Evolutionary conservation across 2,329 filamentous ascomycete species (phyloP).

Genomic region (Clonostachys rosea): DNA sequence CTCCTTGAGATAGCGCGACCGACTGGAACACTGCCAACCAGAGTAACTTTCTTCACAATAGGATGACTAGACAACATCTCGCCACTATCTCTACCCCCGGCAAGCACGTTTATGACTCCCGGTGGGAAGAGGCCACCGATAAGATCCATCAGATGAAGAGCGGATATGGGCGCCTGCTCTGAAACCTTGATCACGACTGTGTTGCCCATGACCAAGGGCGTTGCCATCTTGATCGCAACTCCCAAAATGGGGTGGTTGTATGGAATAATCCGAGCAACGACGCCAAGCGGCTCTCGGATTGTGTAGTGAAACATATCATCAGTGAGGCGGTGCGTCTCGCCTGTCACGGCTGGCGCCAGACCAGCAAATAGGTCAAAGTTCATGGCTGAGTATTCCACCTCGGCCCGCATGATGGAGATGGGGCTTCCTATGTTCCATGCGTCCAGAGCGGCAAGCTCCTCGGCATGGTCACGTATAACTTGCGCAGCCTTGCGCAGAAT

Average conservation of each 20-base stretch:
- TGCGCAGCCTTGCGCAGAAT: no score
- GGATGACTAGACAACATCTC: slow-evolving; percentile 59
- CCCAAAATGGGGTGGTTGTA: slow-evolving; percentile 71
- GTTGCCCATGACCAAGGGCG: slow-evolving; percentile 56
- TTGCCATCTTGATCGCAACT: slow-evolving; percentile 70
- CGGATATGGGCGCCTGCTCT: slow-evolving; percentile 56
- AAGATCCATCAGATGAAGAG: slow-evolving; percentile 55
- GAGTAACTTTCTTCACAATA: slow-evolving; percentile 66
- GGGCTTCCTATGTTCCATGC: no score
- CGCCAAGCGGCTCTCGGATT: slow-evolving; percentile 62
- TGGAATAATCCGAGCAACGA: slow-evolving; percentile 64
- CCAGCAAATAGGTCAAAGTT: no score
- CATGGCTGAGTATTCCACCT: no score
- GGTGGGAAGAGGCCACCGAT: slow-evolving; percentile 68
- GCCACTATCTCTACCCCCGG: slow-evolving; percentile 62
- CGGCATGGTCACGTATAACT: no score
- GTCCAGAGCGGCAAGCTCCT: no score
- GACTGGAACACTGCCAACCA: slow-evolving; percentile 65
- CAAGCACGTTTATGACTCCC: slow-evolving; percentile 67
- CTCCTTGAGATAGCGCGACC: slow-evolving; percentile 64
- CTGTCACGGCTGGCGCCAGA: no score
- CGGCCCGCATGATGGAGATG: no score
- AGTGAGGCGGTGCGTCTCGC: slow-evolving; percentile 57
- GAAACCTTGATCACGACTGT: slow-evolving; percentile 57
- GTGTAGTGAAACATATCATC: slow-evolving; percentile 62